Base-by-base conservation (phyloP, 306 rosid genomes). In the Carpinus fangiana region DNA sequence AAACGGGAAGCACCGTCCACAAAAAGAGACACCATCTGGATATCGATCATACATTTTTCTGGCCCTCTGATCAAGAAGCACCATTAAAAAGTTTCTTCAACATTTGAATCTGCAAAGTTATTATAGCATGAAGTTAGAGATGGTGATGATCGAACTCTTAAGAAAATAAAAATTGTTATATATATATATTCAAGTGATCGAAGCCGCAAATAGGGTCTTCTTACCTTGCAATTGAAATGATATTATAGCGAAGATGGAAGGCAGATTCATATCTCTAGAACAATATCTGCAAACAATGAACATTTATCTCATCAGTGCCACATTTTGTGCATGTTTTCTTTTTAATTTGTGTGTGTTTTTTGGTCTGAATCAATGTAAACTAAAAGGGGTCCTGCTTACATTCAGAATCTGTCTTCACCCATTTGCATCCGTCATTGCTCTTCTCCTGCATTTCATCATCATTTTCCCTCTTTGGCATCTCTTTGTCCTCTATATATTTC, bases 341-440 rank as follows among this genome's bases (percentile, higher is more conserved):
- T 38, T 4, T 8, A 2, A 7, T 65, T 8, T 7, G 3, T 66
- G 43, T 18, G 21, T 16, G 16, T 34, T 1, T 7, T 12, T 57
- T 21, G 52, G 34, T 61, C 18, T 2, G 43, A 61, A 12, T 26
- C 7, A 41, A 38, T 67, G 72, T 7, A 23, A 2, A 23, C 31
- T 56, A 54, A 41, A 46, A 9, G 16, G 47, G 52, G 52, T 75
- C 86, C 93, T 31, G 34, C 34, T 90, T 84, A 96, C 99, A 96
- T 84, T 96, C 99, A 61, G 99, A 93, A 88, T 96, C 98, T 64
- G 99, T 96, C 86, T 90, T 93, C 84, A 89, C 98, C 99, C 99
- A 96, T 91, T 91, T 96, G 75, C 86, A 80, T 26, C 93, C 96
- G 75, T 82, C 90, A 79, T 84, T 86, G 12, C 46, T 61, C 77